Evolutionary conservation across 2,329 filamentous ascomycete species (phyloP), one percentile per base, ranked within the genome.

Genomic region (Amylocarpus encephaloides): DNA sequence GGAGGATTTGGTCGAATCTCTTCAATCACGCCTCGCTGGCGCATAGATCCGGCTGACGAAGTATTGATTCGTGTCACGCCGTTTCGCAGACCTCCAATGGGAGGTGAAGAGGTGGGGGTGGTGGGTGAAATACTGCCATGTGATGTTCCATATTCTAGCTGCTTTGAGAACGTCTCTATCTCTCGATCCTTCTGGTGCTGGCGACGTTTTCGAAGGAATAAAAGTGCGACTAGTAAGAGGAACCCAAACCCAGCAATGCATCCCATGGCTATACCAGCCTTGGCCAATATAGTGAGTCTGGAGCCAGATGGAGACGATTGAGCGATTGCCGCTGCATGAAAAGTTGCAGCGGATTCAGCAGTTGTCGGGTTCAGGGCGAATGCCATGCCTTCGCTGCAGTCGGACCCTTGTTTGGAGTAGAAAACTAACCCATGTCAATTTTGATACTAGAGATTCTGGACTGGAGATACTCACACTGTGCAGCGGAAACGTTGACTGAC

Each of bases 351-450:
- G 6, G 55, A 48, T 46, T 53, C 30, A 11, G 46, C 26, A 26
- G 33, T 43, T 5, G 35, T 51, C 4, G 55, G 55, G 35, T 57
- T 57, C 3, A 55, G 29, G 11, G 48, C 52, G 34, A 57, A 57
- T 5, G 43, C 44, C 55, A 57, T 57, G 7, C 55, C 55, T 2
- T 51, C 29, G 10, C 39, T 46, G 13, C 55, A 57, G 10, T 55
- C 55, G 5, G 40, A 43, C 9, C 41, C 10, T 42, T 53, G 48
- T 36, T 53, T 49, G 1, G 55, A 57, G 40, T 40, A 57, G 33
- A 57, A 57, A 42, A 50, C 50, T 55, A 30, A n/a, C 3, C 1
- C 6, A 22, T 38, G n/a, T 50, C 13, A 50, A 18, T 44, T n/a
- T n/a, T 42, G 5, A 46, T 11, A 18, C 18, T 34, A 39, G 19